A percentile compares a stretch with the other conserved stretches of the same genome.
phyloP scores from a whole-genome alignment of 257 asterid genomes.

The Haberlea rhodopensis region DNA sequence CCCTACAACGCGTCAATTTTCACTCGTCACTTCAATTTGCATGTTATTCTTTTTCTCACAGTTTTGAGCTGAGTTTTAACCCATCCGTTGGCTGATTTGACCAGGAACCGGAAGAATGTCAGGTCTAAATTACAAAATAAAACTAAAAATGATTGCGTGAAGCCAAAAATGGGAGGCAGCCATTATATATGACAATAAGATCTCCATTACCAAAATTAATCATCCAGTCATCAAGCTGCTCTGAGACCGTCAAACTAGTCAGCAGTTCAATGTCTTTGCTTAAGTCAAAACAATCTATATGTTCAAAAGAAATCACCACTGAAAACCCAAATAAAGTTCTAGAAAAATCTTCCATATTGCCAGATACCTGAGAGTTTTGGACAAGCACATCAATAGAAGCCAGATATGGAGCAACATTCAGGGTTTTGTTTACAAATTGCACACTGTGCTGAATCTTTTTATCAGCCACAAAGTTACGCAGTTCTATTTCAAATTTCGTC shows the following conservation, averaged over 20 bases:
- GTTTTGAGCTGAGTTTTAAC: background rate
- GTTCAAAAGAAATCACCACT: background rate
- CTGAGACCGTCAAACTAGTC: too few species aligned
- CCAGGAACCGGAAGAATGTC: background rate
- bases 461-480: too few species aligned
- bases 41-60: background rate
- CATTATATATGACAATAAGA: background rate
- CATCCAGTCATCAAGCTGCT: too few species aligned
- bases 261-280: too few species aligned
- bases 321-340: background rate
- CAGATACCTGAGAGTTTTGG: too few species aligned
- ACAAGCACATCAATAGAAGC: too few species aligned
- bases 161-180: background rate
- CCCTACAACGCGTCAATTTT: background rate
- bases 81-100: too few species aligned
- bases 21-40: background rate
- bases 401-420: too few species aligned
- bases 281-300: background rate
- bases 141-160: background rate
- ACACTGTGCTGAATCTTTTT: too few species aligned
- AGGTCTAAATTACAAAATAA: background rate
- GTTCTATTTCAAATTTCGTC: constrained; percentile 78
- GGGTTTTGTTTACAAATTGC: too few species aligned
- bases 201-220: too few species aligned
- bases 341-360: background rate